Base-by-base conservation (phyloP, 148 eudicot genomes). In the Suaeda aralocaspica region DNA sequence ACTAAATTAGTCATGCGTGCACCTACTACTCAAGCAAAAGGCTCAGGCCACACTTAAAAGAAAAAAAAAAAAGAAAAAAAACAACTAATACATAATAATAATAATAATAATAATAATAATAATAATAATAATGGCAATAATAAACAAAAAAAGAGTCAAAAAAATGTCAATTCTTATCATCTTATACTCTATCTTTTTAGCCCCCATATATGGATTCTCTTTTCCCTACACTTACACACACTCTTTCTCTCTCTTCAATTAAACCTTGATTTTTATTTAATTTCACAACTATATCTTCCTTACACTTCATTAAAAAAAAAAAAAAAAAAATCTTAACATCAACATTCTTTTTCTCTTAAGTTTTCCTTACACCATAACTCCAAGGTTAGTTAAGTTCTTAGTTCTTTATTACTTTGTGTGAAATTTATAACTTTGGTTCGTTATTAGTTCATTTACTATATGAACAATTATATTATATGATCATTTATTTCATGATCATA, bases 91-190 rank as follows among this genome's bases (percentile, higher is more conserved):
- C 30, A 70, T 19, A 69, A n/a, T n/a, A n/a, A n/a, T n/a, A n/a
- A n/a, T n/a, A n/a, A n/a, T n/a, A n/a, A n/a, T n/a, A n/a, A n/a
- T n/a, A n/a, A n/a, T n/a, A n/a, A n/a, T n/a, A n/a, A n/a, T n/a
- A n/a, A n/a, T n/a, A n/a, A n/a, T n/a, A n/a, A n/a, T n/a, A n/a
- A n/a, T n/a, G n/a, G n/a, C n/a, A n/a, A n/a, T n/a, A n/a, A n/a
- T n/a, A n/a, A n/a, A n/a, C n/a, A n/a, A n/a, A n/a, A n/a, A n/a
- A n/a, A n/a, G n/a, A n/a, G n/a, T n/a, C n/a, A n/a, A n/a, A n/a
- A n/a, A 76, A 70, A 70, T 30, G 59, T 76, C 79, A 65, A 76
- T 51, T 46, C 30, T 67, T 28, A 53, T 66, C 53, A 61, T 61
- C 30, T 22, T 39, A 68, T 39, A 26, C 52, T n/a, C n/a, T 68